A percentile compares a stretch with the other conserved stretches of the same genome.
These are phyloP conservation scores for Xylaria bambusicola DNA, from an alignment of 495 filamentous ascomycete genomes.

Conservation along the genomic window DNA sequence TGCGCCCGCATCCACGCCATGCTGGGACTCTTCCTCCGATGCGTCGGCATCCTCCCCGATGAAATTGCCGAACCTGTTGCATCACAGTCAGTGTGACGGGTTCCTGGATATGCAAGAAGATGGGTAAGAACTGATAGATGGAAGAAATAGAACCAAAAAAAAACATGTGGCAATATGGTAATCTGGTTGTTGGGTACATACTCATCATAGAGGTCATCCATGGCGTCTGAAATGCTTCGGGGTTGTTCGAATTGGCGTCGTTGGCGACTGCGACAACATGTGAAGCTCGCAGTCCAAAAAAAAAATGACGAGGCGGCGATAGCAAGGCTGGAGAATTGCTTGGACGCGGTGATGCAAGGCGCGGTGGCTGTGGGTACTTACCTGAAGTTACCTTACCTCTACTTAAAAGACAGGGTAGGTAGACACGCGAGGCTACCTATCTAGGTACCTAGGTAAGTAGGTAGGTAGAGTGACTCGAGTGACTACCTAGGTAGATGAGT, in stretches of 20 bases:
- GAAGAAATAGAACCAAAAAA: not conserved
- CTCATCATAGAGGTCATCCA: constrained; percentile 89
- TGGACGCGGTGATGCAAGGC: not conserved
- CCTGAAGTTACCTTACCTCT: no score
- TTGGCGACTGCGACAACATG: constrained; percentile 16
- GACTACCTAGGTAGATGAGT: no score
- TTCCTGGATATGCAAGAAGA: not conserved
- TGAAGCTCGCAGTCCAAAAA: constrained; percentile 26
- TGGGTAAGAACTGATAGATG: no score
- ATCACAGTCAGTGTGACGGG: constrained; percentile 19
- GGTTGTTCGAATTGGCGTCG: constrained; percentile 17
- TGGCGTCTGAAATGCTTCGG: constrained; percentile 34
- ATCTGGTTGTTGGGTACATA: constrained; percentile 37
- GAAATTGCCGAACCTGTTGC: constrained; percentile 91
- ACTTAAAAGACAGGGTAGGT: no score
- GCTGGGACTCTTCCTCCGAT: constrained; percentile 81
- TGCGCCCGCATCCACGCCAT: constrained; percentile 69
- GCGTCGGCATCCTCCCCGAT: constrained; percentile 85
- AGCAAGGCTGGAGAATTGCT: constrained; percentile 1
- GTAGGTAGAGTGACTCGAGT: no score
- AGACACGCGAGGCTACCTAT: not conserved
- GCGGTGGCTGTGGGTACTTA: constrained; percentile 18
- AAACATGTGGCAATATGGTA: not conserved
- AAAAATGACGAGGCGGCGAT: constrained; percentile 18
- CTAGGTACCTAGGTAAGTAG: not conserved